Base-by-base conservation (phyloP, 331 rosid species). In the Malus hybrid region DNA sequence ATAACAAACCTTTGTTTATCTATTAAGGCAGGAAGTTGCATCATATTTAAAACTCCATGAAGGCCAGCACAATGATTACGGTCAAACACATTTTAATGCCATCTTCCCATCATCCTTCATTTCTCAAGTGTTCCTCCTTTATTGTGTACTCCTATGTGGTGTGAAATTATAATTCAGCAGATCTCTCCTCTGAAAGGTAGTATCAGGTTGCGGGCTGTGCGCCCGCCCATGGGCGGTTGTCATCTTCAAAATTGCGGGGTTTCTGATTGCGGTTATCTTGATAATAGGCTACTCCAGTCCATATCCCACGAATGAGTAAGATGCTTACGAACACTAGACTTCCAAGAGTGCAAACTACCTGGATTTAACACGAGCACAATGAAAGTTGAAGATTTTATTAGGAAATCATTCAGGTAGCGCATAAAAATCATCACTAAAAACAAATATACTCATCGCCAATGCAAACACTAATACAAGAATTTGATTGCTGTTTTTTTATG, bases 261-360 rank as follows among this genome's bases (percentile, higher is more conserved):
- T 70, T 74, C 24, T 53, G 80, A 80, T 33, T 75, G 57, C 72
- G 85, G 72, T n/a, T 77, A 50, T 75, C 84, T 78, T 86, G 90
- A 60, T 81, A 50, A 77, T 85, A 86, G 29, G 79, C 70, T 42
- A 87, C 77, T 62, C 93, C 92, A 36, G 85, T 83, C 97, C 93
- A 91, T 70, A 89, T 79, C 56, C 95, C 97, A 5, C 91, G 89
- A 70, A 91, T 89, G 70, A 86, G 86, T 60, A 91, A 83, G 79
- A 91, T 89, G 86, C 94, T 86, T 68, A 91, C 84, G 44, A 91
- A 91, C 63, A 91, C 95, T 60, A 82, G 84, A 66, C 89, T 86
- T 58, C 95, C 93, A 34, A 89, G 80, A 39, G 92, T 91, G 85
- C 97, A 91, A 36, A 87, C 63, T 64, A 91, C 97, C 97, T 91